These are phyloP conservation scores for Cyberlindnera euphorbiae DNA, from an alignment of 805 yeast species.

Conservation along the genomic window DNA sequence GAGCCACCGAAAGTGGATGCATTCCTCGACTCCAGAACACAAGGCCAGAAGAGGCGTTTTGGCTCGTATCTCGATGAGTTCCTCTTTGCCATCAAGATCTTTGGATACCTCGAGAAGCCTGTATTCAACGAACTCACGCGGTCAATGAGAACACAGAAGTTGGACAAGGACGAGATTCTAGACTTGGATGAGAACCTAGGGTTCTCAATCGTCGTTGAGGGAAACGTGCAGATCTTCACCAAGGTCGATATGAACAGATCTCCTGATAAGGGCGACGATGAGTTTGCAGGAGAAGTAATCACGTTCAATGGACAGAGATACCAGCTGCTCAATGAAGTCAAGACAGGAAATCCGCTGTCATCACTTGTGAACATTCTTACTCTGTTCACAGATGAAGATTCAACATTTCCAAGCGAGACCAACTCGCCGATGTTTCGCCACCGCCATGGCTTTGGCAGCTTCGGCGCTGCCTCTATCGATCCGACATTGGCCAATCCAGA, in stretches of 20 bases:
- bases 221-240: slow-evolving; percentile 74
- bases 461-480: not conserved
- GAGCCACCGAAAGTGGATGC: slow-evolving; percentile 25
- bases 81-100: slow-evolving; percentile 83
- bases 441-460: slow-evolving; percentile 1
- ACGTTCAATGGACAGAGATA: slow-evolving; percentile 55
- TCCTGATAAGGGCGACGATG: slow-evolving; percentile 17
- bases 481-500: not conserved
- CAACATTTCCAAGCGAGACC: not conserved
- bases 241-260: slow-evolving; percentile 35
- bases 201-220: slow-evolving; percentile 90
- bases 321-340: slow-evolving; percentile 74
- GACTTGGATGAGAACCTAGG: slow-evolving; percentile 73
- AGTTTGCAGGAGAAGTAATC: slow-evolving; percentile 30
- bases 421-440: slow-evolving; percentile 6
- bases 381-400: slow-evolving; percentile 51
- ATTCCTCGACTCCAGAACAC: slow-evolving; percentile 9
- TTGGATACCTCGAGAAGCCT: slow-evolving; percentile 85
- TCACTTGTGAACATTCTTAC: slow-evolving; percentile 78
- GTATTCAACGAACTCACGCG: slow-evolving; percentile 92
- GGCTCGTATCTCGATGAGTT: slow-evolving; percentile 82
- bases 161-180: slow-evolving; percentile 72
- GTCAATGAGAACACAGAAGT: slow-evolving; percentile 83
- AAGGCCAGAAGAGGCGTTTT: slow-evolving; percentile 37
- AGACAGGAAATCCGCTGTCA: slow-evolving; percentile 79